phyloP scores from a whole-genome alignment of 1,284 basidiomycete species.

The Agroathelia rolfsii region DNA sequence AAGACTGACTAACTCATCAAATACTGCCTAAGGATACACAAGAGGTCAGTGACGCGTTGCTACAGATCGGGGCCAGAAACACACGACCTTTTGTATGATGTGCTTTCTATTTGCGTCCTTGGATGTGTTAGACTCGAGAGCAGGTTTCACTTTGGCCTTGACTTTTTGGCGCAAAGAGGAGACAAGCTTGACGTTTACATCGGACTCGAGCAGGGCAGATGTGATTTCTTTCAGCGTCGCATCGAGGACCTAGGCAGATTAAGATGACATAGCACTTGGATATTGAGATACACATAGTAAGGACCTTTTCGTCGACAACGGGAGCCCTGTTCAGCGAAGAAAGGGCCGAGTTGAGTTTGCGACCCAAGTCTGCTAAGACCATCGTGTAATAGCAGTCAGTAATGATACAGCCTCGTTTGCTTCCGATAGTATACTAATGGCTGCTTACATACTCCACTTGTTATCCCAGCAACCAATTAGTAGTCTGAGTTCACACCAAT shows the following conservation, averaged over 20 bases:
- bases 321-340: constrained; percentile 82
- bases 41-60: constrained; percentile 7
- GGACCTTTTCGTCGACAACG: constrained; percentile 87
- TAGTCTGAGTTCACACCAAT: constrained; percentile 9
- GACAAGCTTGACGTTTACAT: constrained; percentile 98
- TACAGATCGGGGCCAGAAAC: constrained; percentile 2
- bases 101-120: constrained; percentile 80
- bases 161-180: constrained; percentile 82
- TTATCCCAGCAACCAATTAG: too few relatives aligned
- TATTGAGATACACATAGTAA: constrained; percentile 12
- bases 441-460: too few relatives aligned
- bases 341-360: constrained; percentile 89
- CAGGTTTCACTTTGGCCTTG: constrained; percentile 75
- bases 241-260: constrained; percentile 69
- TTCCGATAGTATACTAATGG: too few relatives aligned
- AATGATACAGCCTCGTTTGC: too few relatives aligned
- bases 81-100: constrained; percentile 75
- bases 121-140: constrained; percentile 67
- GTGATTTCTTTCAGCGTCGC: constrained; percentile 92
- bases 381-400: constrained; percentile 47
- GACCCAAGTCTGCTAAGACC: constrained; percentile 95
- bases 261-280: constrained; percentile 8
- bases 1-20: constrained; percentile 90
- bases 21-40: constrained; percentile 65
- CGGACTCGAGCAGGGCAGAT: constrained; percentile 87